Conservation (phyloP, 1,284 basidiomycete species). For the Calocybe gambosa region DNA sequence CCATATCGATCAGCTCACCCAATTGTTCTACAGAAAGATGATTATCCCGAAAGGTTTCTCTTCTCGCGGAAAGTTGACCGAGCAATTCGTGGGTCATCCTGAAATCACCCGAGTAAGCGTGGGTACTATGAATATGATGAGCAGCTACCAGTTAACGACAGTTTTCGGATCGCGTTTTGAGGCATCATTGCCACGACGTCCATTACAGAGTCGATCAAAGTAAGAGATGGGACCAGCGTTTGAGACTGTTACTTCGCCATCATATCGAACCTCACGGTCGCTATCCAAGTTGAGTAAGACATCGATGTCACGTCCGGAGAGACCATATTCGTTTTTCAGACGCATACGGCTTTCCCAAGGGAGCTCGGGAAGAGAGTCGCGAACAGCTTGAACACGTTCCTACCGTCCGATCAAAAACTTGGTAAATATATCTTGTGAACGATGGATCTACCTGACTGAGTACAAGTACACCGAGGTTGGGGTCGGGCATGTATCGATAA, state of each 20-base stretch:
- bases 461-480: constrained; percentile 79
- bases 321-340: constrained; percentile 38
- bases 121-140: constrained; percentile 2
- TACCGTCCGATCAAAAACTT: constrained; percentile 23
- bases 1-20: constrained; percentile 74
- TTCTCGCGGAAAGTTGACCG: constrained; percentile 63
- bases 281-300: constrained; percentile 73
- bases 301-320: constrained; percentile 65
- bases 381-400: constrained; percentile 56
- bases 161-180: constrained; percentile 55
- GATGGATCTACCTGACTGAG: constrained; percentile 48
- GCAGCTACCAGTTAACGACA: constrained; percentile 76
- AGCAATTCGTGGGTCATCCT: constrained; percentile 88
- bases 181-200: constrained; percentile 10
- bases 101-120: constrained; percentile 1
- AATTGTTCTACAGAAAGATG: constrained; percentile 59
- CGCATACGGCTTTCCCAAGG: constrained; percentile 64
- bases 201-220: constrained; percentile 63
- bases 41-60: constrained; percentile 57
- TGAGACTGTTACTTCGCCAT: constrained; percentile 43
- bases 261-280: constrained; percentile 53
- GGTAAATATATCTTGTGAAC: background rate
- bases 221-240: constrained; percentile 53
- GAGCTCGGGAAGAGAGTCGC: constrained; percentile 68
- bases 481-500: constrained; percentile 98